phyloP scores from a whole-genome alignment of 83 land plant species.

The Diphasiastrum complanatum region DNA sequence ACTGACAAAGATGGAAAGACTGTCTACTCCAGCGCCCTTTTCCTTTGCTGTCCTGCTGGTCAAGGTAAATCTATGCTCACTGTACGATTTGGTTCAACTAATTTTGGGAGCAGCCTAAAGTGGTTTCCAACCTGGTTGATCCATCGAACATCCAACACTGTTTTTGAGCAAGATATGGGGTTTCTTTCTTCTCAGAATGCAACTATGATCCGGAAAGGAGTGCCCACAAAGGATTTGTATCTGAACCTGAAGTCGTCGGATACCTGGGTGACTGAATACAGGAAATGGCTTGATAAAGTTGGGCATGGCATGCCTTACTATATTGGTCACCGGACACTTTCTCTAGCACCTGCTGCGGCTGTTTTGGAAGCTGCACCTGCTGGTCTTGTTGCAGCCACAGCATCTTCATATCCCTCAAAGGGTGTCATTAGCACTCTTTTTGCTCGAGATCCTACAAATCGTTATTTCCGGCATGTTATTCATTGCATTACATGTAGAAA shows the following conservation, averaged over 20 bases:
- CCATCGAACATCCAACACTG: constrained; percentile 65
- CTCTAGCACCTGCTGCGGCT: constrained; percentile 46
- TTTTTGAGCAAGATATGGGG: constrained; percentile 96
- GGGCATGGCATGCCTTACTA: constrained; percentile 94
- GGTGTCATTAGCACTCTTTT: constrained; percentile 58
- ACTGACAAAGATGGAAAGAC: constrained; percentile 48
- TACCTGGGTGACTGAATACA: constrained; percentile 69
- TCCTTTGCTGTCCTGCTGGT: constrained; percentile 77
- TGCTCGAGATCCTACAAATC: constrained; percentile 58
- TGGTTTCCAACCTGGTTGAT: constrained; percentile 57
- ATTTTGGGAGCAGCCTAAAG: constrained; percentile 10
- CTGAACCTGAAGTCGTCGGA: constrained; percentile 69
- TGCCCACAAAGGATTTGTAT: constrained; percentile 61
- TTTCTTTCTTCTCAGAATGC: constrained; percentile 88
- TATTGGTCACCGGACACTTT: constrained; percentile 57
- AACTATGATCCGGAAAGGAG: constrained; percentile 42
- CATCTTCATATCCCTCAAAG: constrained; percentile 61
- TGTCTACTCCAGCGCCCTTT: constrained; percentile 47
- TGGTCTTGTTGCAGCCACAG: constrained; percentile 48
- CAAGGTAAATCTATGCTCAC: constrained; percentile 85
- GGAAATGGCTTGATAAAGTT: constrained; percentile 71
- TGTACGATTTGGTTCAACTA: constrained; percentile 53
- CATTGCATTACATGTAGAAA: constrained; percentile 68
- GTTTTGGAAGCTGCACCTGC: constrained; percentile 76
- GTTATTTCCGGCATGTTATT: constrained; percentile 69